Evolutionary conservation across 1,284 basidiomycete species (phyloP), one percentile per base, ranked within the genome.

Genomic region (Malassezia caprae): DNA sequence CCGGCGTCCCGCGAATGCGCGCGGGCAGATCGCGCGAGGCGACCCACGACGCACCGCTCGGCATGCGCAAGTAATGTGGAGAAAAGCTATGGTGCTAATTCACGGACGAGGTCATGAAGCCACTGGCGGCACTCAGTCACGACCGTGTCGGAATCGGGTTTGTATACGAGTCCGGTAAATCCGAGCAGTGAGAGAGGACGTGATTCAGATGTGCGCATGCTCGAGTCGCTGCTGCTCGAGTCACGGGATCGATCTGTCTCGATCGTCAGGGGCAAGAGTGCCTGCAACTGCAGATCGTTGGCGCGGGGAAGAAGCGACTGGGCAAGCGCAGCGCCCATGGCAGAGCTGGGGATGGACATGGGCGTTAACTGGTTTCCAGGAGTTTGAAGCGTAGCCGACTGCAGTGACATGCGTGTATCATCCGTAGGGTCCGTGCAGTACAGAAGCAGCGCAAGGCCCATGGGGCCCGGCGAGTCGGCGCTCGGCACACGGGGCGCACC

Each of bases 11-110:
- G 13, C 37, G 26, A 10, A 46, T 28, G 21, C 42, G 50, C 32
- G 15, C 21, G 6, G 42, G 50, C 21, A 53, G 23, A 31, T 45
- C 42, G 15, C 45, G 44, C 43, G 51, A 41, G 17, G 51, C 44
- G 17, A 53, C 11, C 26, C 39, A 45, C 17, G 35, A 7, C 19
- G n/a, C 23, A 3, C 15, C 19, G 12, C 11, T 28, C 1, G 24
- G 8, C 41, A 51, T 50, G 48, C 30, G 23, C 23, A 27, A 24
- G 12, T 21, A 28, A 3, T 31, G 44, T 46, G 44, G 44, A 46
- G 44, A n/a, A 26, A 3, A 21, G 21, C 28, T 13, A 30, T 8
- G 27, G 28, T 2, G 26, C 26, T 17, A 21, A 42, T 8, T 32
- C 15, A 15, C 26, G 37, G 19, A 39, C 46, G 5, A 48, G 13